Percentiles rank a stretch among this genome's conserved stretches.
Conservation (phyloP, 2,329 filamentous ascomycete genomes). For the Diaporthe eres region DNA sequence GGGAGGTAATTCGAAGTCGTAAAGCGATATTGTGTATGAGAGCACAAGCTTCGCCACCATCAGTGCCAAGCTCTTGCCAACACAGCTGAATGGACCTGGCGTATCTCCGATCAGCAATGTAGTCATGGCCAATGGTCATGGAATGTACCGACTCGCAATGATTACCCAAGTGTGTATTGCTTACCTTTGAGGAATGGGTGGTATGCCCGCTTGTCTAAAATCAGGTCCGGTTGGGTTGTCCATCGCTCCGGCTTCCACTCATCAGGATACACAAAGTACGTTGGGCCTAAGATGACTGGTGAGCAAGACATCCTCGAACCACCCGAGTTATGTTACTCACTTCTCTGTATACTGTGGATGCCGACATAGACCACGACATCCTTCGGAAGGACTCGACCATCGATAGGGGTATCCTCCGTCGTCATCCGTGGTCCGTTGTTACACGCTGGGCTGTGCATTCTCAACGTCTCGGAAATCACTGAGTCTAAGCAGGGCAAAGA, state of each 20-base stretch:
- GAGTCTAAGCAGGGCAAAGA: neutral
- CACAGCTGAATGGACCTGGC: neutral
- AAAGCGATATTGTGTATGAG: neutral
- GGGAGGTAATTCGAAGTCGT: neutral
- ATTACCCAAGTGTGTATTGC: neutral
- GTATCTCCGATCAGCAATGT: neutral
- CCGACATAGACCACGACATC: neutral
- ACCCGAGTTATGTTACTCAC: neutral
- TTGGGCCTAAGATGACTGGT: neutral
- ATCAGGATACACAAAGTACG: neutral
- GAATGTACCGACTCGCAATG: neutral
- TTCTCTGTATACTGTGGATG: slow-evolving; percentile 6
- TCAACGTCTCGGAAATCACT: neutral
- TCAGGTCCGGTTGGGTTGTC: neutral
- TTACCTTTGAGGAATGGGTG: neutral
- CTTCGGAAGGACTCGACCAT: neutral
- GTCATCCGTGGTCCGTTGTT: neutral
- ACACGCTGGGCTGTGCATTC: neutral
- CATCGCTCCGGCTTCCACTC: neutral
- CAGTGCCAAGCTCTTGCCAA: neutral
- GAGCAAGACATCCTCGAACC: neutral
- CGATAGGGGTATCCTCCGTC: neutral
- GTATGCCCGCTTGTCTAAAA: neutral
- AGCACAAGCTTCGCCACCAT: slow-evolving; percentile 6
- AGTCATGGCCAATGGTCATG: neutral